Base-by-base conservation (phyloP, 768 basidiomycete genomes). In the Pleurotus tuber-regium region DNA sequence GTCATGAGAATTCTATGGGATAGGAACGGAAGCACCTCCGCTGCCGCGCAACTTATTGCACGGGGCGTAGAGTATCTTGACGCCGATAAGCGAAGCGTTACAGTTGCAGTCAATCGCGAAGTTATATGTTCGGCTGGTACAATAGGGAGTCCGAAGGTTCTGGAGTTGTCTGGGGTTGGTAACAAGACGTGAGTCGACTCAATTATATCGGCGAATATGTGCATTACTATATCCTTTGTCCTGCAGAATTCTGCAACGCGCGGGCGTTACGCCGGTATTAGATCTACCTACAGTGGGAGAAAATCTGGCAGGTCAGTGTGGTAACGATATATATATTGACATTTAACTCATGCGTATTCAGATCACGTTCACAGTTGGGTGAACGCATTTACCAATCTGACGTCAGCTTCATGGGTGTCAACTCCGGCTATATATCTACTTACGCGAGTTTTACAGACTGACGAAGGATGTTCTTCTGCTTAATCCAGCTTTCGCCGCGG, bases 251-350 rank as follows among this genome's bases (percentile, higher is more conserved):
- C 63, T 83, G 26, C 53, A 66, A 19, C 61, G 64, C 2, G 75
- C 75, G 4, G 77, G 75, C 7, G 70, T 83, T 21, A 56, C 62
- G 2, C 65, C 71, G 4, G 63, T 70, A 4, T 51, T 76, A 44
- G 68, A 73, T 25, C 62, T 80, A 3, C 76, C 80, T 3, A 78
- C 75, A 24, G 77, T 83, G n/a, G 80, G 81, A 1, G 66, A 68
- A 44, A 70, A 70, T 41, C 55, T 70, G n/a, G 61, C 63, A n/a
- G 68, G 68, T 68, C 10, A 53, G 28, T 25, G n/a, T 33, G 39
- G 21, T 19, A 29, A 28, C 30, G 12, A 3, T 19, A 16, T 2
- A 7, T 4, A 14, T 31, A 4, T 5, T n/a, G 42, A 11, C 23
- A 14, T 14, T 19, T 36, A n/a, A 24, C 25, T 25, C 1, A 33